Base-by-base conservation (phyloP, 2,329 filamentous ascomycete species). In the Penicillium rolfsii region DNA sequence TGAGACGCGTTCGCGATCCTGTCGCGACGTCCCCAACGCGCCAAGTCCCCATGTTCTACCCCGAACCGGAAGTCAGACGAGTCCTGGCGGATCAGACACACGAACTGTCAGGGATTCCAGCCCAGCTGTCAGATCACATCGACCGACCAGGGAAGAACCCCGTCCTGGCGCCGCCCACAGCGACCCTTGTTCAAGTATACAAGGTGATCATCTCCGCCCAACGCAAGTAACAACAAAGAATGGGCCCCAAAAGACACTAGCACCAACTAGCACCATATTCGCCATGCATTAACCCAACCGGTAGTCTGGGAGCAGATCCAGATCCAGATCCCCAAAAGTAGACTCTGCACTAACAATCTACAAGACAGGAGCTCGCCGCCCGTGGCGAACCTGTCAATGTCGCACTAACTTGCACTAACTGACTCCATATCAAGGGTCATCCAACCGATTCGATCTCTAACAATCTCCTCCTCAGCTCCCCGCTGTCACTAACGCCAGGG, bases 141-240 rank as follows among this genome's bases (percentile, higher is more conserved):
- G 35, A 28, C 59, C 57, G 60, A 64, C 40, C 62, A 64, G 26
- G 57, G 57, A 55, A 62, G 7, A 62, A 56, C 62, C 62, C 19
- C 40, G 60, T n/a, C 8, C 26, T 22, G 26, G 11, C 19, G 57
- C 40, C 59, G 62, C 50, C 4, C 35, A 4, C 19, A 14, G 19
- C 19, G 24, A n/a, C 9, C 14, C n/a, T 16, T 30, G n/a, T n/a
- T 5, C 19, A 6, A 55, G n/a, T 22, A 49, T 28, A 19, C 46
- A 26, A 48, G 7, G 45, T 48, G 45, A 30, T 48, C 6, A 12
- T 48, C 45, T 48, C 28, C 46, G 12, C 14, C 26, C 26, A 22
- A 49, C 45, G 2, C 45, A 48, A 11, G n/a, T 22, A 22, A 50
- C 46, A 48, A 48, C 46, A 33, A 50, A 50, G 28, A 50, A 35